These are phyloP conservation scores for Trichocladium antarcticum DNA, from an alignment of 495 filamentous ascomycete genomes.

Conservation along the genomic window DNA sequence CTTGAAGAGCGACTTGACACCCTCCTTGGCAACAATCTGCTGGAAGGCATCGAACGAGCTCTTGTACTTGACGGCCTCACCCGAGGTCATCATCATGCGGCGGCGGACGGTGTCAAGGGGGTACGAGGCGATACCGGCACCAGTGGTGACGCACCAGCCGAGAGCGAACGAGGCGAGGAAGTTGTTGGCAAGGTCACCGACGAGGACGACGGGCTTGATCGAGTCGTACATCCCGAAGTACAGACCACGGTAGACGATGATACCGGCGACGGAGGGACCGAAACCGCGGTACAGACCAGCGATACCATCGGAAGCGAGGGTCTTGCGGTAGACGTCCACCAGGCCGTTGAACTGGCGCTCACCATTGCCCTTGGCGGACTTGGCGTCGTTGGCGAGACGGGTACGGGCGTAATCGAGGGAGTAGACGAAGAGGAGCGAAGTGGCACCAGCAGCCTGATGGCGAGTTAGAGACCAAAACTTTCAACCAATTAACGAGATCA, in stretches of 20 bases:
- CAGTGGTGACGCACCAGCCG: slow-evolving; percentile 98
- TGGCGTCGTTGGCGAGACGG: slow-evolving; percentile 99
- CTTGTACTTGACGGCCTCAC: slow-evolving; percentile 98
- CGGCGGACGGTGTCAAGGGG: slow-evolving; percentile 98
- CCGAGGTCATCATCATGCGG: slow-evolving; percentile 99
- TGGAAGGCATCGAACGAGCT: slow-evolving; percentile 84
- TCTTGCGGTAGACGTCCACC: slow-evolving; percentile 99
- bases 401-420: slow-evolving; percentile 99
- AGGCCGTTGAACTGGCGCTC: slow-evolving; percentile 99
- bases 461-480: neutral
- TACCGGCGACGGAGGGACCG: slow-evolving; percentile 96
- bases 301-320: slow-evolving; percentile 93
- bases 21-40: slow-evolving; percentile 95
- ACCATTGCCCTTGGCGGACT: slow-evolving; percentile 91
- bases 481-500: neutral
- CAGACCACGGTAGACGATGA: slow-evolving; percentile 99
- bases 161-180: slow-evolving; percentile 98
- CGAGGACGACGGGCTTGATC: slow-evolving; percentile 94
- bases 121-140: slow-evolving; percentile 99
- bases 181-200: slow-evolving; percentile 86
- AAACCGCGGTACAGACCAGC: slow-evolving; percentile 99
- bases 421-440: slow-evolving; percentile 99
- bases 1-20: slow-evolving; percentile 98
- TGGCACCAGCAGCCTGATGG: slow-evolving; percentile 84
- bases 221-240: slow-evolving; percentile 99